Conservation (phyloP, 345 rosid genomes). For the Aethionema arabicum region DNA sequence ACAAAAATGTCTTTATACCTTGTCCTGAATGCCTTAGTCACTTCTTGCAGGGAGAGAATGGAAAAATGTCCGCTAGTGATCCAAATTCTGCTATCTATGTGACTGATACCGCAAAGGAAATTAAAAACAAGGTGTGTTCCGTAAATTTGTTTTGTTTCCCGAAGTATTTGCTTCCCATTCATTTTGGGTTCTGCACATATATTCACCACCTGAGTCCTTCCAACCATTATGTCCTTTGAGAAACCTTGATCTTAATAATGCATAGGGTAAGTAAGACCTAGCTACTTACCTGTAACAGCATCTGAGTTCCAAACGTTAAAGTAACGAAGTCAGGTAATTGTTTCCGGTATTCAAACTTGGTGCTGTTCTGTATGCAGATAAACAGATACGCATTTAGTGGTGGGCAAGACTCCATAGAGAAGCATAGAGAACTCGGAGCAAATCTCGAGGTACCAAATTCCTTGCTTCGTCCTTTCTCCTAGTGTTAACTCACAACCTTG, state of each 20-base stretch:
- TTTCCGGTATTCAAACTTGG: background rate
- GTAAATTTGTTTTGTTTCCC: slow-evolving; percentile 4
- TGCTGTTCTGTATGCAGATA: slow-evolving; percentile 46
- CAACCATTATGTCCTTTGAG: background rate
- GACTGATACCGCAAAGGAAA: slow-evolving; percentile 78
- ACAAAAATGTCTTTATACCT: slow-evolving; percentile 10
- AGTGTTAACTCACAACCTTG: slow-evolving; percentile 2
- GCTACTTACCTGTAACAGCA: background rate
- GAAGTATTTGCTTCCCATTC: background rate
- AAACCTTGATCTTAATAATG: background rate
- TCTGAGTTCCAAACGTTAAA: background rate
- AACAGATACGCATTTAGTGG: slow-evolving; percentile 83
- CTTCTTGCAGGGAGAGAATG: slow-evolving; percentile 75
- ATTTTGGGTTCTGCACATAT: background rate
- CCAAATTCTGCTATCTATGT: slow-evolving; percentile 94
- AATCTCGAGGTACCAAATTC: slow-evolving; percentile 70
- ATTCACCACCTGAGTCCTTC: background rate
- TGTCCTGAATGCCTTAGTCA: slow-evolving; percentile 12
- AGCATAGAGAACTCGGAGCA: slow-evolving; percentile 73
- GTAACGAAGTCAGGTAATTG: background rate
- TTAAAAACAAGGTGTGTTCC: slow-evolving; percentile 64
- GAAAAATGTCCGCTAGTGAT: slow-evolving; percentile 98
- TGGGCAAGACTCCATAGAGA: slow-evolving; percentile 71
- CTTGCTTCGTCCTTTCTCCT: background rate
- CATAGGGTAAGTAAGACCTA: background rate